Base-by-base conservation (phyloP, 805 yeast species). In the Ascoidea asiatica region DNA sequence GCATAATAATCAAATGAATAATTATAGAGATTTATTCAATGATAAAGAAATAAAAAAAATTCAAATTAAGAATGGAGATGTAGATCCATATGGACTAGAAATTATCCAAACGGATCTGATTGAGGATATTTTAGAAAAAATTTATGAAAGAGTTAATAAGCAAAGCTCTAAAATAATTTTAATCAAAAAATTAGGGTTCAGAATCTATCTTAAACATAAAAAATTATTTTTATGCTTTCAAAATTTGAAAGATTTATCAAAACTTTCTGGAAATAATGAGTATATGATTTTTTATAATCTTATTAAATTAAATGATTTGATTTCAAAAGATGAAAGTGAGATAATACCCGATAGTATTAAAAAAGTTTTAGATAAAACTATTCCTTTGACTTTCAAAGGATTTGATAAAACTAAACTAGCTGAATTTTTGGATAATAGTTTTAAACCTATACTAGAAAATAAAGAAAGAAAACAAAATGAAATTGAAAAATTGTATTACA, bases 211-310 rank as follows among this genome's bases (percentile, higher is more conserved):
- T 13, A 17, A 18, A 4, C 41, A 43, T 29, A 23, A 18, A n/a
- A 49, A 47, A 35, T 47, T 37, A 19, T n/a, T 49, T 8, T 40
- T 49, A 21, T 50, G 50, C 4, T 47, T 49, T 37, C 46, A 47
- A 33, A 20, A 23, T 7, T 23, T 49, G 20, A 49, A 49, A 29
- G n/a, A n/a, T n/a, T n/a, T n/a, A n/a, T n/a, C n/a, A n/a, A n/a
- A n/a, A n/a, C n/a, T n/a, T n/a, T n/a, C n/a, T n/a, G n/a, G n/a
- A n/a, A n/a, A n/a, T n/a, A n/a, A n/a, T n/a, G 40, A 19, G 19
- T 38, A 17, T 15, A 37, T 17, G 43, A 44, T 21, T 39, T 44
- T 29, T 38, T 49, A 35, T 29, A 39, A 19, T 45, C 45, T 37
- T 22, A 23, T 11, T 41, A 47, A 40, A 38, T 42, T 18, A 21